Evolutionary conservation across 352 stramenopile genomes (phyloP), one percentile per base, ranked within the genome.

Genomic region (Halophytophthora polymorphica): DNA sequence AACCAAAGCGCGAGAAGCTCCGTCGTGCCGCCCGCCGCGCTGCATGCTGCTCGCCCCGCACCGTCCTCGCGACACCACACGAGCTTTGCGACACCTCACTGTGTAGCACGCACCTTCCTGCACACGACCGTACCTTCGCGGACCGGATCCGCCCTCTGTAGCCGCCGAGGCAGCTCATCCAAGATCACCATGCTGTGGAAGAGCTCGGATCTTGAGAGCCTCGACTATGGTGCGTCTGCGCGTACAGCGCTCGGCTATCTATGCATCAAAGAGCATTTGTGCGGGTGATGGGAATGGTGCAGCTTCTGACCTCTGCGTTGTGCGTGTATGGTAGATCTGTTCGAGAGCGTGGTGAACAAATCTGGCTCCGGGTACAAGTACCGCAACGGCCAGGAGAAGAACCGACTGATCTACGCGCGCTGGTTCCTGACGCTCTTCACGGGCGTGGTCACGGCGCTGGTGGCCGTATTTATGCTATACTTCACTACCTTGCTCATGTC

Each of bases 341-440:
- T 93, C 49, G 83, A 93, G 56, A 91, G 80, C 47, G 79, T 93
- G n/a, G 83, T 91, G 36, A 91, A 93, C 73, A 90, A 90, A 47
- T 86, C 76, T 6, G 83, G 83, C 40, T 79, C 89, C 69, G 70
- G 80, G 22, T 91, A 90, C 66, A 83, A 71, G 42, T 90, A 89
- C 59, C 77, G 80, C 54, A 78, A 91, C 29, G 83, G 83, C n/a
- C 73, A 83, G 48, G 83, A 93, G 59, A 80, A 85, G 52, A 84
- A 77, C 55, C 79, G 81, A 23, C 64, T 89, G 22, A 74, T 90
- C 58, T 88, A 89, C 64, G 80, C 81, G 54, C 76, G 83, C 25
- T 93, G 83, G 83, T 77, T 88, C 50, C 63, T 93, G 28, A 93
- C 83, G 18, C 66, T 89, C 36, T 49, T 88, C 36, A 87, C 81